These are phyloP conservation scores for Mortierella sp. DNA, from an alignment of 371 early-diverging fungal species.

Conservation along the genomic window DNA sequence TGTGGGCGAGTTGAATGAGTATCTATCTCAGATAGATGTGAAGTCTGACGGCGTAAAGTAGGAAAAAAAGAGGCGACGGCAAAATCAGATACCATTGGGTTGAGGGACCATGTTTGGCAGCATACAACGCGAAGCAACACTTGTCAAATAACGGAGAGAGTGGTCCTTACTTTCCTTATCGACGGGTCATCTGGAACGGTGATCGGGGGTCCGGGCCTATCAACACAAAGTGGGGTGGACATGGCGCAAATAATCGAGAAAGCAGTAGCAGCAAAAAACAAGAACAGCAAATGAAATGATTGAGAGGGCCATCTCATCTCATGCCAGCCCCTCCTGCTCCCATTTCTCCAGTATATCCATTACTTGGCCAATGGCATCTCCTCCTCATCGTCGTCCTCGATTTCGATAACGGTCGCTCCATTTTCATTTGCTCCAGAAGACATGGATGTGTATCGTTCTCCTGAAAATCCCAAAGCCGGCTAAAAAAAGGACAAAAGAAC, in stretches of 20 bases:
- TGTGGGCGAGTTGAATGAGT: neutral
- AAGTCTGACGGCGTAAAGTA: neutral
- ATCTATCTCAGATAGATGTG: constrained; percentile 6
- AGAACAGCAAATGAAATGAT: neutral
- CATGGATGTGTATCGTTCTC: neutral
- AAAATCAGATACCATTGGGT: constrained; percentile 6
- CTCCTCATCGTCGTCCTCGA: neutral
- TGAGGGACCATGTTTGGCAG: neutral
- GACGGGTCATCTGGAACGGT: neutral
- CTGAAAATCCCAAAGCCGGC: neutral
- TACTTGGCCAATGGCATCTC: constrained; percentile 8
- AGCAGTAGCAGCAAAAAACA: neutral
- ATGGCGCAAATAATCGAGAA: neutral
- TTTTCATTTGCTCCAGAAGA: neutral
- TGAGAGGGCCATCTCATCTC: neutral
- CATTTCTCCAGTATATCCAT: neutral
- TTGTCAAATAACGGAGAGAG: neutral
- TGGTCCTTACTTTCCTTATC: constrained; percentile 9
- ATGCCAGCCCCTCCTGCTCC: neutral
- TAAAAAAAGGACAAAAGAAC: neutral
- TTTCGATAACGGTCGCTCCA: neutral
- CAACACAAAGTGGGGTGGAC: constrained; percentile 10
- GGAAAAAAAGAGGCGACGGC: neutral
- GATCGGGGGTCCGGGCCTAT: neutral
- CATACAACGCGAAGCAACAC: neutral